Conservation (phyloP, 306 rosid species). For the Trifolium fragiferum region DNA sequence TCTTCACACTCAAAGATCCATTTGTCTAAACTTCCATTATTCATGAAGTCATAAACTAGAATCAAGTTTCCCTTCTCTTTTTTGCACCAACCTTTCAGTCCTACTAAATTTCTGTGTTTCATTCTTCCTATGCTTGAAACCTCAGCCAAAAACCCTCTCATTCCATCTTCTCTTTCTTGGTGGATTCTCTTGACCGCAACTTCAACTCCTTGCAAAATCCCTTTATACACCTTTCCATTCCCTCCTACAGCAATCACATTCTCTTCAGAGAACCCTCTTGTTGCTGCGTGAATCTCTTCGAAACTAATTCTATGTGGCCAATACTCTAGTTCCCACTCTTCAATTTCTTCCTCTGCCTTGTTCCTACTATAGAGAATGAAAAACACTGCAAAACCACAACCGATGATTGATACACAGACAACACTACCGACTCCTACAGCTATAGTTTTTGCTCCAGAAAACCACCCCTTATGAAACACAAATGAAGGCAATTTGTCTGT, state of each 20-base stretch:
- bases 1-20: constrained; percentile 61
- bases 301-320: constrained; percentile 73
- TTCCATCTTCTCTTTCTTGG: constrained; percentile 49
- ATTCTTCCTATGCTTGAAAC: constrained; percentile 73
- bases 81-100: constrained; percentile 79
- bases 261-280: constrained; percentile 59
- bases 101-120: constrained; percentile 67
- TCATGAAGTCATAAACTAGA: constrained; percentile 73
- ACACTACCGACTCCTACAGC: constrained; percentile 37
- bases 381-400: constrained; percentile 34
- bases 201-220: constrained; percentile 56
- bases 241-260: constrained; percentile 64
- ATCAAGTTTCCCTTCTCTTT: constrained; percentile 56
- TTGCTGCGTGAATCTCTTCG: constrained; percentile 56
- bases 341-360: constrained; percentile 43
- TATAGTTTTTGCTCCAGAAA: constrained; percentile 39
- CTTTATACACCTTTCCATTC: constrained; percentile 69
- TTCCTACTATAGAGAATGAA: constrained; percentile 22
- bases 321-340: constrained; percentile 71
- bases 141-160: constrained; percentile 74
- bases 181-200: constrained; percentile 68
- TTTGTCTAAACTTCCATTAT: constrained; percentile 68
- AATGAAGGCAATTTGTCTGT: constrained; percentile 61
- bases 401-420: constrained; percentile 40
- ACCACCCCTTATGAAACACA: constrained; percentile 45